A percentile compares a stretch with the other conserved stretches of the same genome.
These are phyloP conservation scores for Zancudomyces culisetae DNA, from an alignment of 371 early-diverging fungal species.

Conservation along the genomic window DNA sequence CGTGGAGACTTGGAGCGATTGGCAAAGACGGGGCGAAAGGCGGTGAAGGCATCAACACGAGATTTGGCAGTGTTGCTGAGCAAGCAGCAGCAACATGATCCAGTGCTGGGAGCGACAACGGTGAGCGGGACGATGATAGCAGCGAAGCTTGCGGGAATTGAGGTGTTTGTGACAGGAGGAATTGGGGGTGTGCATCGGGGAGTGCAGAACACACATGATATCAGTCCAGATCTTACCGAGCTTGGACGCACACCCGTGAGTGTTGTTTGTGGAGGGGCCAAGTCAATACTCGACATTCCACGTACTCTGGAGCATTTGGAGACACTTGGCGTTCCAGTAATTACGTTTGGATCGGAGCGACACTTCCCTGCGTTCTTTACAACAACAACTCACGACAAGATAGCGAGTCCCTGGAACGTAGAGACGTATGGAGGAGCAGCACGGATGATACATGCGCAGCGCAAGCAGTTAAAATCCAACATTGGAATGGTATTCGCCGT, in stretches of 20 bases:
- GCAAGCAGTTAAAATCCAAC: slow-evolving; percentile 34
- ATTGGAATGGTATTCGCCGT: slow-evolving; percentile 76
- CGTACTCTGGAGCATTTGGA: slow-evolving; percentile 65
- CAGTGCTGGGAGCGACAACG: slow-evolving; percentile 79
- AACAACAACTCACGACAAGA: background rate
- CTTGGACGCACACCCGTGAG: slow-evolving; percentile 78
- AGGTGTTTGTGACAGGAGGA: slow-evolving; percentile 87
- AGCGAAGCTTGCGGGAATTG: slow-evolving; percentile 67
- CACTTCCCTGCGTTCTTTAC: slow-evolving; percentile 85
- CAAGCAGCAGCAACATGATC: slow-evolving; percentile 32
- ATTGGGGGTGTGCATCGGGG: slow-evolving; percentile 94
- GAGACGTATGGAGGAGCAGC: slow-evolving; percentile 42
- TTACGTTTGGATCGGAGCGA: slow-evolving; percentile 37
- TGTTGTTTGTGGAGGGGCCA: slow-evolving; percentile 86
- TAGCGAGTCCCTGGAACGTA: slow-evolving; percentile 37
- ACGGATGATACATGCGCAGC: slow-evolving; percentile 38
- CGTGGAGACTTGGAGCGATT: slow-evolving; percentile 37
- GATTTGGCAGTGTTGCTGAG: slow-evolving; percentile 60
- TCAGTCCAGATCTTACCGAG: slow-evolving; percentile 83
- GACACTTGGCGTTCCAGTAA: slow-evolving; percentile 83
- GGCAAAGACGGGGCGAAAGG: slow-evolving; percentile 34
- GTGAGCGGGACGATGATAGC: slow-evolving; percentile 75
- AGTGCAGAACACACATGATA: no score
- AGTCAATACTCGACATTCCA: slow-evolving; percentile 86
- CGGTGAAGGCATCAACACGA: slow-evolving; percentile 62